Evolutionary conservation across 2,329 filamentous ascomycete species (phyloP).

Genomic region (Zymoseptoria tritici): DNA sequence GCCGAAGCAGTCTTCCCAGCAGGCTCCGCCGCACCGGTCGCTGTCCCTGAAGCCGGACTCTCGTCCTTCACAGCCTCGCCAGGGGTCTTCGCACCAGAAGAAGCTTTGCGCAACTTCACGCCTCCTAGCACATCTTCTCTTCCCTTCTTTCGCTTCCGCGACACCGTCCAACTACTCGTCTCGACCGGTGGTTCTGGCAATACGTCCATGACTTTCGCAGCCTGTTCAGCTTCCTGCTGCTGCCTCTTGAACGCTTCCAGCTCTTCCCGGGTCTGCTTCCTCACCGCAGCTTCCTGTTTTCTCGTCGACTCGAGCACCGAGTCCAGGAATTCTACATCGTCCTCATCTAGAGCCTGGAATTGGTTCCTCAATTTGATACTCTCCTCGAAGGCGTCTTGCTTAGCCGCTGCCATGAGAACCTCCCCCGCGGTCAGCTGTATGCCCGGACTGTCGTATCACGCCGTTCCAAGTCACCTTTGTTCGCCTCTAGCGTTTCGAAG

Average conservation of each 20-base stretch:
- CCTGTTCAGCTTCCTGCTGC: slow-evolving; percentile 52
- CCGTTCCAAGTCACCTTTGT: slow-evolving; percentile 56
- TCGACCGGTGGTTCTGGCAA: slow-evolving; percentile 46
- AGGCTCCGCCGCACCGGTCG: not conserved
- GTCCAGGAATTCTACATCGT: slow-evolving; percentile 68
- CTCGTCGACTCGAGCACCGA: slow-evolving; percentile 51
- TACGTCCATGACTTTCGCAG: slow-evolving; percentile 34
- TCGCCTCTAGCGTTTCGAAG: slow-evolving; percentile 70
- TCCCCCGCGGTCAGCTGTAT: no score
- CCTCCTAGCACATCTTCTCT: slow-evolving; percentile 34
- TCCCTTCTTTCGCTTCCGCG: slow-evolving; percentile 32
- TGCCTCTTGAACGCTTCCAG: slow-evolving; percentile 52
- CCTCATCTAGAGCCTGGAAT: slow-evolving; percentile 68
- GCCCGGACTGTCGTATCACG: not conserved
- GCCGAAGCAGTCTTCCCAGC: not conserved
- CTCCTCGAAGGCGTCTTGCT: slow-evolving; percentile 77
- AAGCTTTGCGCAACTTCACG: slow-evolving; percentile 38
- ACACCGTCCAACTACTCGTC: slow-evolving; percentile 13
- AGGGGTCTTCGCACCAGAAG: slow-evolving; percentile 18
- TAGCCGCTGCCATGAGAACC: slow-evolving; percentile 44
- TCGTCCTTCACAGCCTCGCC: not conserved
- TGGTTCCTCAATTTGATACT: slow-evolving; percentile 63
- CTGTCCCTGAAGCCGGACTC: not conserved
- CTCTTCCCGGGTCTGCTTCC: slow-evolving; percentile 52
- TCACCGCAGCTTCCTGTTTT: slow-evolving; percentile 49